Evolutionary conservation across 257 asterid genomes (phyloP), one percentile per base, ranked within the genome.

Genomic region (Solanum tarijense): DNA sequence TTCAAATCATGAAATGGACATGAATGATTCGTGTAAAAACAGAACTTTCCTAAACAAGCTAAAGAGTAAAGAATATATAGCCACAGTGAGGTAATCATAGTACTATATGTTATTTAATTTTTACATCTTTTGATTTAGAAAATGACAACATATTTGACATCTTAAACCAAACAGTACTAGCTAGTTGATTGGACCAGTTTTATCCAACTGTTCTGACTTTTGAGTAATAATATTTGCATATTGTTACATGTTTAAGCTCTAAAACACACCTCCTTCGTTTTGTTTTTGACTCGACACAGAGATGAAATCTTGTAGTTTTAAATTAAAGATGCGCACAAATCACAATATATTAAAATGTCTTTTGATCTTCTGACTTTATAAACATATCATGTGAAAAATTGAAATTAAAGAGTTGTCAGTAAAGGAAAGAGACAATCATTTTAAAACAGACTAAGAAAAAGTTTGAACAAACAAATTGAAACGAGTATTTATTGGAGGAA

Each of bases 371-470:
- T 18, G 10, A 18, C 10, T 18, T 55, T 55, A 55, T 55, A 20
- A 23, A 62, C 7, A 62, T 23, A 3, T 23, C 69, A 60, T 0
- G 7, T n/a, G 29, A 0, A 60, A 23, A 60, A 1, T 60, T 60
- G 3, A 23, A 60, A 58, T 58, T 18, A 20, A 20, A 20, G 23
- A 58, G 1, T 58, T 48, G 21, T 48, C 21, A 14, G 0, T 46
- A 14, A 48, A 0, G 3, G 0, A 48, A 48, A 48, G 7, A 48
- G 7, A 13, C 7, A 13, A 13, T 14, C 3, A 0, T 48, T 0
- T 48, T 48, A 46, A 48, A 14, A 13, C 21, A 3, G 21, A 48
- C 21, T 46, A 13, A 48, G 0, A 46, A 48, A 48, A 5, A 14
- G 18, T 48, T 48, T 13, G 21, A 0, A 48, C 58, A 48, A 48